Percentiles rank a stretch among this genome's conserved stretches.
Conservation (phyloP, 108 stramenopile species). For the Craspedostauros australis region DNA sequence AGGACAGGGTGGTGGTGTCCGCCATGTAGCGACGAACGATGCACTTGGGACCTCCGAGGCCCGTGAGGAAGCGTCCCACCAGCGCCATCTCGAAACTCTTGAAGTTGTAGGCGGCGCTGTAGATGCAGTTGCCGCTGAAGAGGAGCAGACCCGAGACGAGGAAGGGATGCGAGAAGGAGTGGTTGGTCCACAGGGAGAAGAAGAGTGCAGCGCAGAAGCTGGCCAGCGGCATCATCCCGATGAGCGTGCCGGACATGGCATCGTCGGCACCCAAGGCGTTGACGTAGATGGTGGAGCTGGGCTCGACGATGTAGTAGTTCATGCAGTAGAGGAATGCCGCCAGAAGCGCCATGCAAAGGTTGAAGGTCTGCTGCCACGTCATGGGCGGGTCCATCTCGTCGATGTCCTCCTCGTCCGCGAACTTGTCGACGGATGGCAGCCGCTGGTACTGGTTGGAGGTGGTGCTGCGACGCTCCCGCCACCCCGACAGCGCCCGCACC, state of each 20-base stretch:
- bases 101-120: conserved; percentile 57
- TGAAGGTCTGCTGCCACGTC: conserved; percentile 4
- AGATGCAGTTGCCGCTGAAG: conserved; percentile 69
- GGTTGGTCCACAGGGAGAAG: conserved; percentile 81
- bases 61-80: conserved; percentile 70
- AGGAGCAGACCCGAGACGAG: conserved; percentile 58
- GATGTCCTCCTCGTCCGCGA: background rate
- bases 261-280: conserved; percentile 73
- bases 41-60: conserved; percentile 79
- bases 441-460: background rate
- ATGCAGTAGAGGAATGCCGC: conserved; percentile 83
- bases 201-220: conserved; percentile 63
- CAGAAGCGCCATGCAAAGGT: conserved; percentile 56
- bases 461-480: conserved; percentile 20
- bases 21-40: conserved; percentile 87
- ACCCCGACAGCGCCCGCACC: conserved; percentile 46
- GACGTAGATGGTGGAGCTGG: conserved; percentile 74
- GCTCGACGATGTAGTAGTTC: conserved; percentile 93
- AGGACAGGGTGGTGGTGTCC: conserved; percentile 58
- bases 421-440: too few species aligned
- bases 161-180: conserved; percentile 65
- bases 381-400: background rate
- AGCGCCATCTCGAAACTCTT: conserved; percentile 58
- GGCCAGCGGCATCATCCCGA: conserved; percentile 87
- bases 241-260: conserved; percentile 70